Conservation (phyloP, 768 basidiomycete genomes). For the Trametes meyenii region DNA sequence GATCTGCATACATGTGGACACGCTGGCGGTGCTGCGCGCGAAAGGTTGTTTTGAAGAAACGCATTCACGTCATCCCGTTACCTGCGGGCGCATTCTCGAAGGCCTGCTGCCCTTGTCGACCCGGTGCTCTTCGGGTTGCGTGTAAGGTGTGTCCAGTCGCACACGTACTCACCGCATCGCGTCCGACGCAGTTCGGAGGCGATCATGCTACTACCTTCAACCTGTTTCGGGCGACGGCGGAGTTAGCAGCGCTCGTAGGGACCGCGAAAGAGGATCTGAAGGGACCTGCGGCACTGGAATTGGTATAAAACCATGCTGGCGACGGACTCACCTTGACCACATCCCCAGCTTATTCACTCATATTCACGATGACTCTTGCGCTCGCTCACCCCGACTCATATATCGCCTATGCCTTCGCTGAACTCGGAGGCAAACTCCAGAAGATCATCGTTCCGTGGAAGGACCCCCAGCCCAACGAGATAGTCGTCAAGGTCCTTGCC, state of each 20-base stretch:
- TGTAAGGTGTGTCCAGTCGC: background rate
- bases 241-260: background rate
- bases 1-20: too few species aligned
- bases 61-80: background rate
- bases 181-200: background rate
- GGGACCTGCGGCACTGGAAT: too few species aligned
- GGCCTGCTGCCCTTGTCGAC: background rate
- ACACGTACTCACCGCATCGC: constrained; percentile 4
- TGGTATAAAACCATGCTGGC: too few species aligned
- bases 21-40: too few species aligned
- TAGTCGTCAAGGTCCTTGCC: constrained; percentile 33
- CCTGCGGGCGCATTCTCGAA: background rate
- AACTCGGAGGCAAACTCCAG: constrained; percentile 22
- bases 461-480: constrained; percentile 26
- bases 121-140: background rate
- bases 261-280: too few species aligned
- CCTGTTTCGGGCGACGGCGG: background rate
- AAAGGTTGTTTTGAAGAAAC: background rate
- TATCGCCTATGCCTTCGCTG: constrained; percentile 24
- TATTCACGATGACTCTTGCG: background rate
- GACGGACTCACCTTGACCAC: background rate
- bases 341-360: background rate
- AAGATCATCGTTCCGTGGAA: constrained; percentile 24
- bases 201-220: background rate
- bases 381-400: constrained; percentile 23